Base-by-base conservation (phyloP, 129 eudicot genomes). In the Sambucus nigra region DNA sequence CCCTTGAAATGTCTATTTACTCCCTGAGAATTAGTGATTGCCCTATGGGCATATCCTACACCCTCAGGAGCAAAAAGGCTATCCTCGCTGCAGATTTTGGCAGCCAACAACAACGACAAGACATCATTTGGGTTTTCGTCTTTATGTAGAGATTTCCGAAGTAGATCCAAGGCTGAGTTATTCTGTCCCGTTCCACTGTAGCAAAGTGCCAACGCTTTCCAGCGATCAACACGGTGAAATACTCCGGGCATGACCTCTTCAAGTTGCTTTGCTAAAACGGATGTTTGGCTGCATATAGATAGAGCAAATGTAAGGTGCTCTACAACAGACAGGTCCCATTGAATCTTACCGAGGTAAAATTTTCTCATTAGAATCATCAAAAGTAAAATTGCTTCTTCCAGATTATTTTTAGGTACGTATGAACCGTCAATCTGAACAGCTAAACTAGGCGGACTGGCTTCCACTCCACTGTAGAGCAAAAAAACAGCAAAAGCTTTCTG, bases 281-380 rank as follows among this genome's bases (percentile, higher is more conserved):
- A 81, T 21, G 97, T 84, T 67, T 84, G 95, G 66, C 69, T 69
- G 65, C 97, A 84, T 22, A 89, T 11, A 53, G 95, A 81, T 40
- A 89, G 74, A 49, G 95, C 95, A 76, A 65, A 89, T 0, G 95
- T 84, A 23, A 89, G 93, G 68, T 89, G 88, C 76, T 89, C 93
- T 49, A 89, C 57, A 40, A 84, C 88, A 0, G 78, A 60, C 24
- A 86, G 97, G 32, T 89, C 93, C 93, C 95, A 89, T 38, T 69
- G 77, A 14, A 62, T 76, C 75, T 76, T 84, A 25, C 95, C 85
- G 17, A 78, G 93, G 59, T 72, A 56, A 67, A 69, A 70, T 33
- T 88, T 88, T 57, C 97, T 70, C 77, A 88, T 66, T 24, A 83
- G 82, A 53, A 88, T 78, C 95, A 88, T 84, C 47, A 88, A 49